Evolutionary conservation across 352 stramenopile species (phyloP).

Genomic region (Phytophthora cactorum): DNA sequence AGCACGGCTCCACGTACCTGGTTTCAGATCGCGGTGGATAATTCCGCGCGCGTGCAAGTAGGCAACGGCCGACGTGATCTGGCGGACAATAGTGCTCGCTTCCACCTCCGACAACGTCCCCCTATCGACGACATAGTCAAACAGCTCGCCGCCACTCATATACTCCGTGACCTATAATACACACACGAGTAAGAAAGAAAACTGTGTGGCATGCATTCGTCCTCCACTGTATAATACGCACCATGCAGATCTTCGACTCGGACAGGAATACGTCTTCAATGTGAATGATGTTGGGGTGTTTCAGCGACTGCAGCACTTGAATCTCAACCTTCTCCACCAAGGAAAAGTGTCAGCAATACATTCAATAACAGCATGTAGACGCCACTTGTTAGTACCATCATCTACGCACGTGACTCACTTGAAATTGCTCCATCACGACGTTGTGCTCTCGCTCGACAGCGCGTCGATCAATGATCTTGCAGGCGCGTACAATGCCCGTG

Average conservation of each 20-base stretch:
- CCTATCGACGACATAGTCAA: slow-evolving; percentile 93
- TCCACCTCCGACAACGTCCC: slow-evolving; percentile 89
- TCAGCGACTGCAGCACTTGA: slow-evolving; percentile 90
- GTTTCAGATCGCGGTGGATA: slow-evolving; percentile 91
- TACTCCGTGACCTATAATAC: slow-evolving; percentile 83
- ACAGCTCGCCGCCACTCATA: slow-evolving; percentile 88
- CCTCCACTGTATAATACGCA: slow-evolving; percentile 17
- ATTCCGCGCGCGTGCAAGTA: slow-evolving; percentile 91
- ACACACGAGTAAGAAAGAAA: slow-evolving; percentile 3
- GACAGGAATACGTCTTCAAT: slow-evolving; percentile 90
- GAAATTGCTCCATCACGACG: slow-evolving; percentile 88
- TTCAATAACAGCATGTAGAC: background rate
- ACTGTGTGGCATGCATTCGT: background rate
- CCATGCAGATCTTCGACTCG: slow-evolving; percentile 88
- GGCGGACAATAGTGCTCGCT: slow-evolving; percentile 85
- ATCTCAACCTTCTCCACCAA: slow-evolving; percentile 69
- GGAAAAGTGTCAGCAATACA: slow-evolving; percentile 7
- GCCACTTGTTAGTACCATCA: background rate
- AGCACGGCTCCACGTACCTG: slow-evolving; percentile 41
- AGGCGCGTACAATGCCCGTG: slow-evolving; percentile 62
- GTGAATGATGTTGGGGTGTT: slow-evolving; percentile 91
- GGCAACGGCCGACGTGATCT: slow-evolving; percentile 90
- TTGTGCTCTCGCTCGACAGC: slow-evolving; percentile 75
- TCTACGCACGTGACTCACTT: slow-evolving; percentile 47
- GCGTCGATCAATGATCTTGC: slow-evolving; percentile 90